Base-by-base conservation (phyloP, 148 eudicot species). In the Chenopodium berlandieri region DNA sequence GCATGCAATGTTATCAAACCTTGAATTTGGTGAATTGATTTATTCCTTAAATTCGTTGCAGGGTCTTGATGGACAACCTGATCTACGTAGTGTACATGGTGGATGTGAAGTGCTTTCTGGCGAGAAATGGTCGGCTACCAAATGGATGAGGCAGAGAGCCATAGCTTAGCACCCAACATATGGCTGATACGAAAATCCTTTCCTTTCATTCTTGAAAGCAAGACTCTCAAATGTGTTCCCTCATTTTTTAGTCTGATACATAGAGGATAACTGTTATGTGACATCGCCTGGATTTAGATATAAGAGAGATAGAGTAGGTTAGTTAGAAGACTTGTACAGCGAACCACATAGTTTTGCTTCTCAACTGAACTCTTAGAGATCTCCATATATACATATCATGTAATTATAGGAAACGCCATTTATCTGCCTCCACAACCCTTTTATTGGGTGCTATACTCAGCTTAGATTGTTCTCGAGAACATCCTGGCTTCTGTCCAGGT, bases 61-160 rank as follows among this genome's bases (percentile, higher is more conserved):
- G 99, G 99, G 97, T 56, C 92, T 95, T 60, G 94, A 95, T 84
- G 99, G 99, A 56, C 86, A 93, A 52, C 88, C 99, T 16, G 99
- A 95, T 81, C 91, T 94, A 2, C 87, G 72, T 2, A 95, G 99
- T 83, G 86, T 95, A 62, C 99, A 95, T 76, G 97, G 97, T 78
- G 97, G 99, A 54, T 95, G 99, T 88, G 97, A 90, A 81, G 97
- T 95, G 75, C 76, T 89, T 32, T 75, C 93, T 3, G 99, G 99
- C 60, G 97, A 95, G 85, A 95, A 95, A 79, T 95, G 99, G 99
- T 95, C 99, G 17, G 99, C 99, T 58, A 95, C 99, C 3, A 95
- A 95, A 86, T 95, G 99, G 99, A 95, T 95, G 99, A 88, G 99
- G 84, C 97, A 95, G 86, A 89, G 76, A 84, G 52, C 86, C 72